Base-by-base conservation (phyloP, 2,329 filamentous ascomycete species). In the Ophiostoma fasciatum region DNA sequence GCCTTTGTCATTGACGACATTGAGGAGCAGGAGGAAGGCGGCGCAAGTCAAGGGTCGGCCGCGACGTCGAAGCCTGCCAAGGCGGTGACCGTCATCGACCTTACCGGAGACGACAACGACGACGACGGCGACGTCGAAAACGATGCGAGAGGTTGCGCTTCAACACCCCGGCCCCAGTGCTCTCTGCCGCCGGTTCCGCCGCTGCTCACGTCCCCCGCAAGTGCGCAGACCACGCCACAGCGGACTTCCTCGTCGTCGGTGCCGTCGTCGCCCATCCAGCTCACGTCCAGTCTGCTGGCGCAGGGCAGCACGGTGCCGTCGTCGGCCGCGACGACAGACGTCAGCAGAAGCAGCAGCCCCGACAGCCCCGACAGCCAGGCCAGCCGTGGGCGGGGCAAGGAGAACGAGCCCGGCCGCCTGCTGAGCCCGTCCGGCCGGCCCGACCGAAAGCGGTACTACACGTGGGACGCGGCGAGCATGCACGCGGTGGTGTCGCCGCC, bases 31-130 rank as follows among this genome's bases (percentile, higher is more conserved):
- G 31, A 27, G 7, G 19, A 28, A 3, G 27, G 18, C 6, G 14
- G 17, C 7, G 22, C 7, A 31, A 35, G 37, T 33, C 32, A 32
- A 12, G 13, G 28, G 28, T 35, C 37, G 9, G 25, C 31, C 11
- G 33, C 22, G 5, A 39, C 37, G 2, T 28, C 33, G 11, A 31
- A 39, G 23, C 21, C 37, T n/a, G 12, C 29, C 11, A 12, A 8
- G 15, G 8, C 17, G 4, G 38, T 31, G 4, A 20, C 31, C 4
- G 29, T 41, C 4, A 38, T 41, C 26, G 39, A 41, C 30, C 13
- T 41, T 29, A 38, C 36, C 9, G 33, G 33, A 7, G 39, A 37
- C 25, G 33, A 28, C 13, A 23, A 29, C 14, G 34, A n/a, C n/a
- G 17, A 28, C 8, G 9, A 11, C 14, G 19, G 21, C 1, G 15